Percentiles rank a stretch among this genome's conserved stretches.
These are phyloP conservation scores for Lactifluus pinguis DNA, from an alignment of 768 basidiomycete species.

Conservation along the genomic window DNA sequence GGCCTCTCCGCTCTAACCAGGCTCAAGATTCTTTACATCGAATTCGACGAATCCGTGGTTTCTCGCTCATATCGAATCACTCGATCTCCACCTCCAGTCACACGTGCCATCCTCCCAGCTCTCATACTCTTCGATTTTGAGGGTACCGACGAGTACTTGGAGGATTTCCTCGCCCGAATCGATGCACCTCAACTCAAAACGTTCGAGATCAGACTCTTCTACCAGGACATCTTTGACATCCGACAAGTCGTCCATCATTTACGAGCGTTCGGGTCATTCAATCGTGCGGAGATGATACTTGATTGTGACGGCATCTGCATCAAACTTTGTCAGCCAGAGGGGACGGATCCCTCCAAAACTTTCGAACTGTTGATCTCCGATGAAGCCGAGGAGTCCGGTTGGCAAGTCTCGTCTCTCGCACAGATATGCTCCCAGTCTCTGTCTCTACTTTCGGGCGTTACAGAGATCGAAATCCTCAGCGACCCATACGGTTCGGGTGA, in stretches of 20 bases:
- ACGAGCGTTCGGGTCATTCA: background rate
- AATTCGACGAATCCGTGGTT: background rate
- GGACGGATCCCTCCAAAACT: accelerated
- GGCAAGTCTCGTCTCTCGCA: no score
- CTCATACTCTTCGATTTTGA: background rate
- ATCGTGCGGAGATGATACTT: background rate
- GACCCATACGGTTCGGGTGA: no score
- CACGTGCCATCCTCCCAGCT: background rate
- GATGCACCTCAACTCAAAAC: background rate
- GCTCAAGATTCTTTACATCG: background rate
- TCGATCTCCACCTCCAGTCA: background rate
- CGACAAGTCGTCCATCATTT: background rate
- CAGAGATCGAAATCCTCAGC: no score
- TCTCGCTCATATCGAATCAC: background rate
- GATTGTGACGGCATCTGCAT: accelerated
- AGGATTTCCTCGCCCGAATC: background rate
- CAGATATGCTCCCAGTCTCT: no score
- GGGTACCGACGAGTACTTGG: background rate
- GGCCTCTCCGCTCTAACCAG: background rate
- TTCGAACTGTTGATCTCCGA: no score
- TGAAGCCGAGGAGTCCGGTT: no score
- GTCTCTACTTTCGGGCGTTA: no score
- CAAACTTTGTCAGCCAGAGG: no score
- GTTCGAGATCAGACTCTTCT: background rate
- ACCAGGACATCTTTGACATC: background rate